Evolutionary conservation across 2,329 filamentous ascomycete genomes (phyloP), one percentile per base, ranked within the genome.

Genomic region (Hypomyces perniciosus): DNA sequence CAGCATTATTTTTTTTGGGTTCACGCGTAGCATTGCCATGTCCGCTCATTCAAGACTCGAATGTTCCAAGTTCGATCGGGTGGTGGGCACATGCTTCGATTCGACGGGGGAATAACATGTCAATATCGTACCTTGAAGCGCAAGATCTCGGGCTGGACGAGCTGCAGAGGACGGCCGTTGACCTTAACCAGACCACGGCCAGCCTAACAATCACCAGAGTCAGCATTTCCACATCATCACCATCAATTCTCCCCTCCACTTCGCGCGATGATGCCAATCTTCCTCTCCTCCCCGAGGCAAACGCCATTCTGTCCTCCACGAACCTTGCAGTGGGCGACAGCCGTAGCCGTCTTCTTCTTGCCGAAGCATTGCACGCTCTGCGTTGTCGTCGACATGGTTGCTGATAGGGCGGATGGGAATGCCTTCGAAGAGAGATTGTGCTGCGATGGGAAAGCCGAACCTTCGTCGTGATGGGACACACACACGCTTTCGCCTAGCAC

Each of bases 341-440:
- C 85, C 61, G 85, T 88, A 68, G 90, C 90, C 72, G 84, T 90
- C 83, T 88, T 90, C 84, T 91, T 91, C 86, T 96, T 96, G 86
- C 91, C 91, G 88, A 97, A 96, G 88, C 90, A 96, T 84, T 96
- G 90, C 69, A 90, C 87, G 76, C 83, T 87, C 78, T 88, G 85
- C 67, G 81, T 78, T 68, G 81, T 76, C 70, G 84, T 78, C 75
- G 87, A 85, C 84, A 90, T 89, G 75, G 71, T 88, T 79, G 72
- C 70, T 69, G 67, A 61, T 63, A 62, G 54, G 40, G 34, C 45
- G 46, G 53, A 47, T 51, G 46, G 39, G 34, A 33, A 29, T 48
- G 42, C 30, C 44, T 46, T 44, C 29, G 48, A 35, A 28, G 39
- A 42, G 48, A 40, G 33, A 43, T 56, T 54, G 59, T 61, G 59